Conservation (phyloP, 2,329 filamentous ascomycete species). For the Trichoderma oligosporum region DNA sequence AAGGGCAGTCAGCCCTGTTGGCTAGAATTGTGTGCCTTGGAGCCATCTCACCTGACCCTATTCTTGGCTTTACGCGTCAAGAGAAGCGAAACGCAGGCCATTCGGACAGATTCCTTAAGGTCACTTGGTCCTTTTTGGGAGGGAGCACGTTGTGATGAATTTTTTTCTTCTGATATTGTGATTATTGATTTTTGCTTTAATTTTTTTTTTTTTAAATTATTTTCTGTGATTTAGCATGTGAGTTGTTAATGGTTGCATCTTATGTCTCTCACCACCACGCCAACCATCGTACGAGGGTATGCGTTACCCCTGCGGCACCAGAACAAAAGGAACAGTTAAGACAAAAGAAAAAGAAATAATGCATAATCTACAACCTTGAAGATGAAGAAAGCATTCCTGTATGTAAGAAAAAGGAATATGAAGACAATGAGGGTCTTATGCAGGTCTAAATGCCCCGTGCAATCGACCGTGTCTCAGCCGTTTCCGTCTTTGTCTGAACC, state of each 20-base stretch:
- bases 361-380: not conserved
- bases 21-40: slow-evolving; percentile 9
- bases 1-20: slow-evolving; percentile 9
- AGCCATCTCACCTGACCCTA: slow-evolving; percentile 5
- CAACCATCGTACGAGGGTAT: not conserved
- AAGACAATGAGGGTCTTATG: slow-evolving; percentile 1
- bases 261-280: not conserved
- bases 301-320: not conserved
- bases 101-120: slow-evolving; percentile 11
- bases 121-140: slow-evolving; percentile 10
- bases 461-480: not conserved
- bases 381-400: slow-evolving; percentile 2
- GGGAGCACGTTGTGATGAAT: slow-evolving; percentile 6
- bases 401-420: not conserved
- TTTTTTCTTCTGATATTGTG: not conserved
- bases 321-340: not conserved
- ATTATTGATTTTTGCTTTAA: not conserved
- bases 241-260: not conserved
- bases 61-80: not conserved
- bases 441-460: not conserved
- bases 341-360: not conserved
- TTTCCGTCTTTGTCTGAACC: slow-evolving; percentile 8
- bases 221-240: slow-evolving; percentile 1
- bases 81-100: slow-evolving; percentile 13
- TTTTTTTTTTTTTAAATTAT: not conserved